A percentile compares a stretch with the other conserved stretches of the same genome.
Evolutionary conservation across 106 monocot species (phyloP).

Genomic region (Posidonia australis): DNA sequence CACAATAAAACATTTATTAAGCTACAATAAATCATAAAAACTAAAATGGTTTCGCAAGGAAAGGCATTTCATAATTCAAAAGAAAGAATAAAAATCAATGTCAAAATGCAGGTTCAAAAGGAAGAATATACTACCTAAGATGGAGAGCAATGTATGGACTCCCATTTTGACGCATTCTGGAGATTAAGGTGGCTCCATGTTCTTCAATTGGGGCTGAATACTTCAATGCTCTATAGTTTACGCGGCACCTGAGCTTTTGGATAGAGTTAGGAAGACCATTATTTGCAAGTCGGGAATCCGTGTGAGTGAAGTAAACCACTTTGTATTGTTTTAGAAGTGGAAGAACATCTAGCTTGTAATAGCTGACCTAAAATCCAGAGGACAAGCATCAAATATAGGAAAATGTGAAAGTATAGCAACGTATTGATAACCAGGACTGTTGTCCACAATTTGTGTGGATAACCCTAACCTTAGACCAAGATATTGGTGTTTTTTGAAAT

Average conservation of each 20-base stretch:
- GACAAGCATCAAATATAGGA: not conserved
- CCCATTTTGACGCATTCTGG: constrained; percentile 57
- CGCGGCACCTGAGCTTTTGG: constrained; percentile 88
- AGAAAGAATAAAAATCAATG: not conserved
- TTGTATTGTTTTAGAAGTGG: constrained; percentile 76
- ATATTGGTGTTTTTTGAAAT: constrained; percentile 68
- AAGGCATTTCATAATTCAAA: not conserved
- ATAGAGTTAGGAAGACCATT: constrained; percentile 80
- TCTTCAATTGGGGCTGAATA: constrained; percentile 71
- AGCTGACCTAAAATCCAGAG: constrained; percentile 45
- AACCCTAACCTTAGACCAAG: constrained; percentile 83
- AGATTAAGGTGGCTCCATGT: constrained; percentile 57
- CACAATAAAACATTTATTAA: not conserved
- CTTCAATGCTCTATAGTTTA: constrained; percentile 75
- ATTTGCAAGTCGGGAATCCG: constrained; percentile 89
- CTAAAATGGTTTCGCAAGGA: not conserved
- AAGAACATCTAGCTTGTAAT: constrained; percentile 76
- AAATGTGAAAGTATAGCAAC: not conserved
- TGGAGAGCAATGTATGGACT: constrained; percentile 90
- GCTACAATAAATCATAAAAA: not conserved
- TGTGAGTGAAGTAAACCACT: constrained; percentile 88
- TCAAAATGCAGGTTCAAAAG: not conserved
- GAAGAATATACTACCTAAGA: constrained; percentile 40
- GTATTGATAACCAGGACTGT: not conserved
- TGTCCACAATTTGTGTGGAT: not conserved